phyloP scores from a whole-genome alignment of 495 filamentous ascomycete genomes.

The Gamarada debralockiae region DNA sequence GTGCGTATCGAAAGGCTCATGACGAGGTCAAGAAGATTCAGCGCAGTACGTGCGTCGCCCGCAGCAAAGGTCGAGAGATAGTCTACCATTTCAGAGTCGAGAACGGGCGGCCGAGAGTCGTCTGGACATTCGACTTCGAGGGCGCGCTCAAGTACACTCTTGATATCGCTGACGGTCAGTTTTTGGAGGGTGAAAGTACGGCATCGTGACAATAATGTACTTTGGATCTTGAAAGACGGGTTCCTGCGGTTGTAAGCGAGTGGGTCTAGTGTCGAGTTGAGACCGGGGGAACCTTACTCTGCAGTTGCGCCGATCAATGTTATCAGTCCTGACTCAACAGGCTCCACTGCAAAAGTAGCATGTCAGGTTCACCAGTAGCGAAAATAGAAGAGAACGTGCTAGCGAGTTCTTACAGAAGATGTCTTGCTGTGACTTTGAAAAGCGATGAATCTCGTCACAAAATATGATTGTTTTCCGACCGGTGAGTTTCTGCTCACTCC shows the following conservation, averaged over 20 bases:
- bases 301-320: slow-evolving; percentile 93
- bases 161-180: slow-evolving; percentile 63
- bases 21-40: slow-evolving; percentile 86
- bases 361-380: slow-evolving; percentile 1
- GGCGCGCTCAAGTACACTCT: slow-evolving; percentile 68
- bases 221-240: slow-evolving; percentile 87
- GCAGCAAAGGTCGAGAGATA: slow-evolving; percentile 86
- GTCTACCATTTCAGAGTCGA: slow-evolving; percentile 68
- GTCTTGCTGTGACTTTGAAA: slow-evolving; percentile 89
- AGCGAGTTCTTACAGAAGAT: slow-evolving; percentile 52
- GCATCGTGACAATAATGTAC: slow-evolving; percentile 80
- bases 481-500: slow-evolving; percentile 72
- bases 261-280: neutral
- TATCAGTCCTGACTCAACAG: slow-evolving; percentile 85
- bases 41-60: slow-evolving; percentile 84
- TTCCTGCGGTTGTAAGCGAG: slow-evolving; percentile 41
- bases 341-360: slow-evolving; percentile 48
- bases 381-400: slow-evolving; percentile 3
- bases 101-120: slow-evolving; percentile 52
- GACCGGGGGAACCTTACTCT: slow-evolving; percentile 39
- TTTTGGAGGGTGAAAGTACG: slow-evolving; percentile 79
- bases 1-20: slow-evolving; percentile 45
- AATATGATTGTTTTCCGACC: slow-evolving; percentile 92
- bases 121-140: slow-evolving; percentile 36
- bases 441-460: slow-evolving; percentile 93